Conservation (phyloP, 2,329 filamentous ascomycete species). For the Scortechinia acanthostroma region DNA sequence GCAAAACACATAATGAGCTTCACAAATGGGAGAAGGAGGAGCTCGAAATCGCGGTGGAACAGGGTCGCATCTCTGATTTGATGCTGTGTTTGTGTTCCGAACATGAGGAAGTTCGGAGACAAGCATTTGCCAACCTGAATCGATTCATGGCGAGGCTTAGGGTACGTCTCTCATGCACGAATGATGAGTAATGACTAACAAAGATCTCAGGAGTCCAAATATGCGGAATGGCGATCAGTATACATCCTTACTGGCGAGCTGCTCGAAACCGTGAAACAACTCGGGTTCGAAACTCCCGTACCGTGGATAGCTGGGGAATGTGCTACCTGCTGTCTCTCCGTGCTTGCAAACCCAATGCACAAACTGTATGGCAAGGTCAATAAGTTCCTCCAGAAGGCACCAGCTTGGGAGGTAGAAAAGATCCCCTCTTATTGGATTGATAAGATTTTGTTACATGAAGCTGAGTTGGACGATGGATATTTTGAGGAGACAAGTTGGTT, state of each 20-base stretch:
- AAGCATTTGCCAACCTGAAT: slow-evolving; percentile 37
- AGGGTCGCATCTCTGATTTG: slow-evolving; percentile 42
- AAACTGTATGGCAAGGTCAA: slow-evolving; percentile 55
- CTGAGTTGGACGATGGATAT: slow-evolving; percentile 44
- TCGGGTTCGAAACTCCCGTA: slow-evolving; percentile 29
- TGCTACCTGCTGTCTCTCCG: slow-evolving; percentile 36
- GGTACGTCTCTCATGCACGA: neutral
- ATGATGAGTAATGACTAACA: neutral
- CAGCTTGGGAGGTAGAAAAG: slow-evolving; percentile 35
- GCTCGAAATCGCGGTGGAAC: slow-evolving; percentile 41
- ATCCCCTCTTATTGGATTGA: slow-evolving; percentile 18
- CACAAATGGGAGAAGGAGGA: slow-evolving; percentile 45
- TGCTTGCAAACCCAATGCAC: slow-evolving; percentile 45
- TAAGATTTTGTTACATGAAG: slow-evolving; percentile 40
- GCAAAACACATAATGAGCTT: neutral
- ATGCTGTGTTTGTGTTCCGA: slow-evolving; percentile 49
- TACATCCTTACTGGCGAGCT: slow-evolving; percentile 48
- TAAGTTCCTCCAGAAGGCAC: slow-evolving; percentile 47
- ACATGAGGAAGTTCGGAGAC: slow-evolving; percentile 43
- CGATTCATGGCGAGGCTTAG: slow-evolving; percentile 6
- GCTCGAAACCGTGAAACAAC: slow-evolving; percentile 39
- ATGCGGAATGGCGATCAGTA: slow-evolving; percentile 39
- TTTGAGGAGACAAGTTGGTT: slow-evolving; percentile 48
- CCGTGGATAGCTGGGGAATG: slow-evolving; percentile 48
- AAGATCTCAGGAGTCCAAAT: slow-evolving; percentile 33